Percentiles rank a stretch among this genome's conserved stretches.
Evolutionary conservation across 2,329 filamentous ascomycete genomes (phyloP).

Genomic region (Colletotrichum sp.): DNA sequence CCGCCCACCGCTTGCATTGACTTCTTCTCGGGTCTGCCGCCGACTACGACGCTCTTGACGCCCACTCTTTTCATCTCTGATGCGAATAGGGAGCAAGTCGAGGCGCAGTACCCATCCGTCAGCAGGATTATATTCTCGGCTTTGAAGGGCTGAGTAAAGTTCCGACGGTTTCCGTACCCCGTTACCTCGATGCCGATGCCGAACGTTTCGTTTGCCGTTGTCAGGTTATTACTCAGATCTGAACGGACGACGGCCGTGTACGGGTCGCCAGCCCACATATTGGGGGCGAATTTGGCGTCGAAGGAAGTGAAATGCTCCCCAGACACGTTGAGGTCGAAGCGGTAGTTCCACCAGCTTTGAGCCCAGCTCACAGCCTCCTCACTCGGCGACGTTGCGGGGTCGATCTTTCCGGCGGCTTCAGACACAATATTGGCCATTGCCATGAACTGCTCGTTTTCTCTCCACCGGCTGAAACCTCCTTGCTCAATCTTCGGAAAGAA

Average conservation of each 20-base stretch:
- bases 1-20: constrained; percentile 48
- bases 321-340: constrained; percentile 48
- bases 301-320: constrained; percentile 54
- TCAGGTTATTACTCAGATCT: constrained; percentile 50
- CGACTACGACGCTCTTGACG: not conserved
- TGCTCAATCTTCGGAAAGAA: constrained; percentile 50
- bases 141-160: constrained; percentile 57
- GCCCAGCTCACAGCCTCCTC: constrained; percentile 38
- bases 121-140: constrained; percentile 63
- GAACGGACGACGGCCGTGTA: constrained; percentile 59
- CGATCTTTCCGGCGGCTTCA: constrained; percentile 45
- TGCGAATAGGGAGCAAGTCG: constrained; percentile 61
- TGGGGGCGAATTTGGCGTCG: constrained; percentile 47
- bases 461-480: constrained; percentile 42
- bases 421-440: constrained; percentile 48
- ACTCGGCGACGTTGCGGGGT: constrained; percentile 48
- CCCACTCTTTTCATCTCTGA: constrained; percentile 50
- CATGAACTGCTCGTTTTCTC: constrained; percentile 43
- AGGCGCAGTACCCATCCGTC: constrained; percentile 63
- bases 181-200: constrained; percentile 51
- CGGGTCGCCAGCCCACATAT: constrained; percentile 50
- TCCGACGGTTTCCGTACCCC: constrained; percentile 51
- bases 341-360: constrained; percentile 51
- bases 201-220: constrained; percentile 41
- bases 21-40: constrained; percentile 31